Base-by-base conservation (phyloP, 805 yeast genomes). In the Torulaspora indica region DNA sequence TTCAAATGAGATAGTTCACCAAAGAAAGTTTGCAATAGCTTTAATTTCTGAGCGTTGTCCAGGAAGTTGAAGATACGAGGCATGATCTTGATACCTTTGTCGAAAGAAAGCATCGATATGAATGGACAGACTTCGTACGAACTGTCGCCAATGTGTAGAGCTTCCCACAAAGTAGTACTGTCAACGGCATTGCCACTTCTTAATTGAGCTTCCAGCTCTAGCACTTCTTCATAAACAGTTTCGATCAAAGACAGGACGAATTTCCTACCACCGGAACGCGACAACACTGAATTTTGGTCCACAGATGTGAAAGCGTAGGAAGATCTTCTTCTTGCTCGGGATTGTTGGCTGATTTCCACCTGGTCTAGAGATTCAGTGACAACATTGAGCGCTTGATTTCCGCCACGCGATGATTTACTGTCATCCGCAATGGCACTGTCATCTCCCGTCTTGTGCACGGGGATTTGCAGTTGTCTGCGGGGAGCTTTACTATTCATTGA, bases 1-100 rank as follows among this genome's bases (percentile, higher is more conserved):
- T 82, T 81, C 55, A 90, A 74, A 53, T 85, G 79, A 48, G 86
- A 88, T 57, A 91, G 71, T 60, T 88, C 84, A 34, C 85, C 81
- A 72, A 88, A 83, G 30, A 91, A 72, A 42, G 85, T 76, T 38
- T 90, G 86, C 43, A 87, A 77, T 45, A 87, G 72, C 28, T 90
- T 82, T 49, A 85, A 72, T 53, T 85, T 79, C 60, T 87, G 91
- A 53, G 84, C 87, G 53, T 82, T 75, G 32, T 78, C 70, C 58
- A 91, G 73, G 64, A 89, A 86, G 59, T 87, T 85, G 72, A 88
- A 88, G 47, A 87, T 75, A 67, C 98, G 81, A 40, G 93, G 89
- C 70, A 91, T 81, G 29, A 88, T 76, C 65, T 88, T 90, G 71
- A 88, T 80, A 45, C 95, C 93, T 68, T 91, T 91, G 56, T 86